Conservation (phyloP, 2,329 filamentous ascomycete genomes). For the Ciborinia camelliae region DNA sequence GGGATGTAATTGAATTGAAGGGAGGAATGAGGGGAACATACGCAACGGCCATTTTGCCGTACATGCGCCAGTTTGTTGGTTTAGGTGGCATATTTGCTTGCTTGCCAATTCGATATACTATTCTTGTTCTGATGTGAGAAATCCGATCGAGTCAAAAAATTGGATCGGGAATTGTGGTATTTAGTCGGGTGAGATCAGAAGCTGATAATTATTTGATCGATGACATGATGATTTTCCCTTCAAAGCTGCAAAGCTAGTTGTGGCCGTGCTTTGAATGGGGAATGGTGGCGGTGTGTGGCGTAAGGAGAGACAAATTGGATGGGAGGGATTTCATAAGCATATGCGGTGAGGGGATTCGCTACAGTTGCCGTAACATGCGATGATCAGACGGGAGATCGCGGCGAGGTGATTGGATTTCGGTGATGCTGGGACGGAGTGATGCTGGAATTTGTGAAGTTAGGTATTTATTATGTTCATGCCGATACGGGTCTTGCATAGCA, state of each 20-base stretch:
- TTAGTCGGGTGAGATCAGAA: neutral
- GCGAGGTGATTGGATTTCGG: neutral
- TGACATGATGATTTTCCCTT: constrained; percentile 17
- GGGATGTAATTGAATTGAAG: neutral
- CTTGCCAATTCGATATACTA: neutral
- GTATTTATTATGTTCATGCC: no score
- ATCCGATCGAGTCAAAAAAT: neutral
- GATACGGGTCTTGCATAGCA: neutral
- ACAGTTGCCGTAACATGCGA: no score
- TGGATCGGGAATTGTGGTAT: constrained; percentile 3
- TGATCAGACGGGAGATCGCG: no score
- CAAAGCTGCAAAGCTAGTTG: constrained; percentile 1
- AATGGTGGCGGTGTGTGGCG: constrained; percentile 8
- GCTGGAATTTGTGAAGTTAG: neutral
- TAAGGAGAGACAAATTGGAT: constrained; percentile 14
- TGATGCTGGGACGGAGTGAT: neutral
- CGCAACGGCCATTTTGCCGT: constrained; percentile 68
- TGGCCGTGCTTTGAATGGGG: neutral
- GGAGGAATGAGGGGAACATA: constrained; percentile 44
- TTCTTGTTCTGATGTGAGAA: neutral
- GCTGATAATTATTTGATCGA: constrained; percentile 14
- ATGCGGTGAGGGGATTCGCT: neutral
- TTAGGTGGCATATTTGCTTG: constrained; percentile 43
- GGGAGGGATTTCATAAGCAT: constrained; percentile 1
- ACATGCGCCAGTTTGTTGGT: constrained; percentile 53